Percentiles rank a stretch among this genome's conserved stretches.
These are phyloP conservation scores for Pestalotiopsis sp. DNA, from an alignment of 2,329 filamentous ascomycete species.

Conservation along the genomic window DNA sequence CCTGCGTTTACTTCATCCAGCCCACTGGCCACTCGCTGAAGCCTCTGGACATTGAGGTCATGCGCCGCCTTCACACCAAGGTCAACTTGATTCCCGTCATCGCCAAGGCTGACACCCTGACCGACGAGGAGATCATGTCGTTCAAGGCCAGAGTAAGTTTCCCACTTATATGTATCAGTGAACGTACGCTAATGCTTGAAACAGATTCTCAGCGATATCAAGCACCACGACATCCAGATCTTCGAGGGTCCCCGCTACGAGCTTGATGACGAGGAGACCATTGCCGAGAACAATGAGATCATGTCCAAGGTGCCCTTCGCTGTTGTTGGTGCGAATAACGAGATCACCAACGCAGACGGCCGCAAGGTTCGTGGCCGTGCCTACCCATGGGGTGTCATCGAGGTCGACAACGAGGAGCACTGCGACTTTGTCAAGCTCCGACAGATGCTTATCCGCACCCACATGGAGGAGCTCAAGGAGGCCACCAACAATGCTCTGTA, in stretches of 20 bases:
- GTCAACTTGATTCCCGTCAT: conserved; percentile 99
- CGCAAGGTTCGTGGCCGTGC: conserved; percentile 93
- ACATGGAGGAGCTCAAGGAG: conserved; percentile 99
- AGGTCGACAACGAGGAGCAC: conserved; percentile 99
- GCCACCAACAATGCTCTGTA: conserved; percentile 99
- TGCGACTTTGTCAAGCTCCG: conserved; percentile 99
- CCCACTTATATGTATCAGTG: too few relatives aligned
- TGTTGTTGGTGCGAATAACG: conserved; percentile 93
- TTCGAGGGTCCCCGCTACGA: conserved; percentile 98
- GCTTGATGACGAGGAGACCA: conserved; percentile 98
- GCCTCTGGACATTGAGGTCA: conserved; percentile 98
- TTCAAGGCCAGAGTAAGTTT: conserved; percentile 93
- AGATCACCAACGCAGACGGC: conserved; percentile 87
- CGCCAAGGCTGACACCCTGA: conserved; percentile 96
- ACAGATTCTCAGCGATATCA: conserved; percentile 94
- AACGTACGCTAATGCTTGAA: conserved; percentile 14
- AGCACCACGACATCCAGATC: conserved; percentile 96
- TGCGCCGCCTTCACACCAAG: conserved; percentile 99
- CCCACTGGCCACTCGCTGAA: conserved; percentile 98
- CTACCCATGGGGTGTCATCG: conserved; percentile 98
- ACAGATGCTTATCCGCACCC: conserved; percentile 99
- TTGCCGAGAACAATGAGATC: conserved; percentile 99
- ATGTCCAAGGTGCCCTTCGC: conserved; percentile 99
- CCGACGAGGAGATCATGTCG: conserved; percentile 88
- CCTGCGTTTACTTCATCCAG: conserved; percentile 99